Evolutionary conservation across 78 protist species (phyloP), one percentile per base, ranked within the genome.

Genomic region (Creolimax fragrantissima): DNA sequence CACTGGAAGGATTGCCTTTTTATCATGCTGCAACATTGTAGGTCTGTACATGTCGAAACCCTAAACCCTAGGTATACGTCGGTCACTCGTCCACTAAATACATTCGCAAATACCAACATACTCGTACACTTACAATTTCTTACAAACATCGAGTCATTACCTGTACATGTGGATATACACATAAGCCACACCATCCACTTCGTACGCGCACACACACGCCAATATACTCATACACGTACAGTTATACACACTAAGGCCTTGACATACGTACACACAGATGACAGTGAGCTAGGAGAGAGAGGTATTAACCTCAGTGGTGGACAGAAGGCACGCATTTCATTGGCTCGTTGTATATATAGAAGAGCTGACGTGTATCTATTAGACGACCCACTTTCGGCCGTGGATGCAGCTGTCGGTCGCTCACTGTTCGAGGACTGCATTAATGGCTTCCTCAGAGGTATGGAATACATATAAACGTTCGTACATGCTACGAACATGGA

Each of bases 381-480:
- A 5, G 99, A 96, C 85, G 98, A 95, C 45, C 97, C 97, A 3
- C 93, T 98, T 43, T 74, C 95, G 2, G 98, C 98, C 2, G 97
- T 97, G 17, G 98, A 97, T 90, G 95, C 95, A 2, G 96, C 92
- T 45, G 97, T 94, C 45, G 96, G 96, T 44, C 95, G 45, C 67
- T 85, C 2, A 24, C 47, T 96, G 11, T 95, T 96, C 74, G 66
- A 81, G 42, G 44, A 94, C 88, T 92, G 94, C 11, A 47, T 97
- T 45, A 17, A 41, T 92, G 96, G 96, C 41, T 42, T 91, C 11
- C 90, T 97, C 2, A 6, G 3, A 6, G 86, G 83, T 35, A 58
- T 58, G 74, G 11, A 24, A n/a, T n/a, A n/a, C n/a, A n/a, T n/a
- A n/a, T n/a, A n/a, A n/a, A n/a, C n/a, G n/a, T n/a, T n/a, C n/a